Conservation (phyloP, 148 eudicot genomes). For the Euryodendron excelsum region DNA sequence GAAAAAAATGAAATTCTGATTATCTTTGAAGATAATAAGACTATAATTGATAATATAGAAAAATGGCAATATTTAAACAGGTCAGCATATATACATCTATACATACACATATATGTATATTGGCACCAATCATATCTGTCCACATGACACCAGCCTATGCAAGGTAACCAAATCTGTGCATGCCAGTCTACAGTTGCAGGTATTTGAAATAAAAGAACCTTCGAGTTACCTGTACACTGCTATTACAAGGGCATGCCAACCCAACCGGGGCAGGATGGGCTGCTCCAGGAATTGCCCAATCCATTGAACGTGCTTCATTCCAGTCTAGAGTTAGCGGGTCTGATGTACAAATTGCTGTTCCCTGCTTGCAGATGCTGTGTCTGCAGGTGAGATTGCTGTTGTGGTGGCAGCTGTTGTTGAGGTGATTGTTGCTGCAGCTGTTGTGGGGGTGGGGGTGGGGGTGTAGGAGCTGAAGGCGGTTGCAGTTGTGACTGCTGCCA, state of each 20-base stretch:
- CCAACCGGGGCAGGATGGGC: conserved; percentile 40
- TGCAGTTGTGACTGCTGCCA: conserved; percentile 36
- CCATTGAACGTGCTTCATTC: conserved; percentile 34
- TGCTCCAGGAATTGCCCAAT: conserved; percentile 21
- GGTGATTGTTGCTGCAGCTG: conserved; percentile 26
- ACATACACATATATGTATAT: no score
- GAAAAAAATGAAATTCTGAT: background rate
- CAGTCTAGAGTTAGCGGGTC: conserved; percentile 41
- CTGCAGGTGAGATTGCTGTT: conserved; percentile 28
- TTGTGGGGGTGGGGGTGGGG: conserved; percentile 29
- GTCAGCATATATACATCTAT: background rate
- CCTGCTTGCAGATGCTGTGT: conserved; percentile 44
- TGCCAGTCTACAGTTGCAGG: background rate
- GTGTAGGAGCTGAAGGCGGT: conserved; percentile 35
- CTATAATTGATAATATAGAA: background rate
- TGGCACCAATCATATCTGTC: background rate
- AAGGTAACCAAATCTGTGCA: background rate
- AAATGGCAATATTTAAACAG: background rate
- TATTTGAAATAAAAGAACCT: background rate
- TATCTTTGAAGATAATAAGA: background rate
- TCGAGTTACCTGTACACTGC: conserved; percentile 63
- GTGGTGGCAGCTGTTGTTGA: conserved; percentile 25
- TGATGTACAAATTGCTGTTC: conserved; percentile 33
- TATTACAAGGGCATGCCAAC: conserved; percentile 40
- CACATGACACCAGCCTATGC: background rate